Base-by-base conservation (phyloP, 441 rosid species). In the Syzygium syzygioides region DNA sequence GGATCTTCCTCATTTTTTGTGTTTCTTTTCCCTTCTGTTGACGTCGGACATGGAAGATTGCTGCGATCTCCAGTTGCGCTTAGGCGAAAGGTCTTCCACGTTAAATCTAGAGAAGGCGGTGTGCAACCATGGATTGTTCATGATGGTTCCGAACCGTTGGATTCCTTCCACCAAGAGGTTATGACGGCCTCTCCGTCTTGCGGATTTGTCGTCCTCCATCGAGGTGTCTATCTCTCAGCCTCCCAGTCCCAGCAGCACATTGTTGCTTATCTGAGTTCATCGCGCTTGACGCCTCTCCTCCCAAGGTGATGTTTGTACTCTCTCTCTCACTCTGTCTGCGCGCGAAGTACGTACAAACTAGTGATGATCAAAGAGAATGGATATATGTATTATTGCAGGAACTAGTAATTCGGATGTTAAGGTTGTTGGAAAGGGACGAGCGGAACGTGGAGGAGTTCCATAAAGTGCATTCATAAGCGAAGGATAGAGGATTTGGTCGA, bases 61-160 rank as follows among this genome's bases (percentile, higher is more conserved):
- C 80, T 71, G 50, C 50, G 17, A 71, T 37, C 80, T 37, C 80
- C 50, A 71, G 80, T 71, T 71, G 26, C 13, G 48, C 80, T 37
- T 37, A 11, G 50, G 20, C 9, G 52, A 23, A 71, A 71, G 25
- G 52, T 25, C n/a, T 71, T 71, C 83, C 83, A 71, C 83, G 26
- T 95, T 93, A 79, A 87, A 90, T 4, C 89, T 95, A 87, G 95
- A 93, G 85, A 92, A 89, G 83, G 94, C 94, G 14, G 91, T 95
- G 19, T 94, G 96, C 90, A 95, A 94, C 87, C 97, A 95, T 88
- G 97, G 96, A 14, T 91, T 93, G 85, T 95, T 94, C 90, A 95
- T 95, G 96, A 93, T 95, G 96, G 89, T 94, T 52, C 96, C 95
- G 14, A 95, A 95, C 54, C 83, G 62, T 0, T 94, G 95, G 95